Evolutionary conservation across 2,329 filamentous ascomycete genomes (phyloP), one percentile per base, ranked within the genome.

Genomic region (Fusarium protoensiforme): DNA sequence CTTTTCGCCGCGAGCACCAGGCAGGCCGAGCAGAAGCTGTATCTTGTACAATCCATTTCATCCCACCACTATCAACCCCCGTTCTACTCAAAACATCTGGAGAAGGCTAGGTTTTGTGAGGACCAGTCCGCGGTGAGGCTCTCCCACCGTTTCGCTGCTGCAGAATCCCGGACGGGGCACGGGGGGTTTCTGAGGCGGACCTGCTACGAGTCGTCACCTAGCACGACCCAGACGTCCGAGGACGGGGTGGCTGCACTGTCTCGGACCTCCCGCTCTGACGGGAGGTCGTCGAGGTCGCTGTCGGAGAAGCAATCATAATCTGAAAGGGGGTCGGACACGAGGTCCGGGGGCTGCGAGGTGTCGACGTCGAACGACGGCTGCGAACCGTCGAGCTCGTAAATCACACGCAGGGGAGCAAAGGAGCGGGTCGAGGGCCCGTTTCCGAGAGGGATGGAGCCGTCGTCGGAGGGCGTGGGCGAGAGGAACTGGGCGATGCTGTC

Each of bases 161-260:
- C 74, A 67, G 78, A 78, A 75, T 18, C 33, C 77, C 79, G 71
- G 68, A 68, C 67, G 75, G 75, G 60, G 63, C 68, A 73, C 75
- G 73, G 76, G 77, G 80, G 78, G 77, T 78, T 77, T 72, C 72
- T 68, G 63, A 59, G 74, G 79, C 81, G 83, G 83, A 84, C 82
- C 78, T 85, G 83, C 79, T 86, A 83, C 83, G 80, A 85, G 84
- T 81, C 85, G 81, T 85, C 84, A 77, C 81, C 82, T 75, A 86
- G 78, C 78, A 86, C 79, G 38, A 85, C 80, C 84, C 84, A 86
- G 69, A 81, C 76, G 46, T 82, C 83, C 27, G 79, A 75, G 61
- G 75, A 75, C 38, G 77, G 73, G 53, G 75, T 66, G 61, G 76
- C 74, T 69, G 77, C 75, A 72, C 75, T 64, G 53, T 81, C 79